Conservation (phyloP, 2,329 filamentous ascomycete genomes). For the Mycosphaerella sp. region DNA sequence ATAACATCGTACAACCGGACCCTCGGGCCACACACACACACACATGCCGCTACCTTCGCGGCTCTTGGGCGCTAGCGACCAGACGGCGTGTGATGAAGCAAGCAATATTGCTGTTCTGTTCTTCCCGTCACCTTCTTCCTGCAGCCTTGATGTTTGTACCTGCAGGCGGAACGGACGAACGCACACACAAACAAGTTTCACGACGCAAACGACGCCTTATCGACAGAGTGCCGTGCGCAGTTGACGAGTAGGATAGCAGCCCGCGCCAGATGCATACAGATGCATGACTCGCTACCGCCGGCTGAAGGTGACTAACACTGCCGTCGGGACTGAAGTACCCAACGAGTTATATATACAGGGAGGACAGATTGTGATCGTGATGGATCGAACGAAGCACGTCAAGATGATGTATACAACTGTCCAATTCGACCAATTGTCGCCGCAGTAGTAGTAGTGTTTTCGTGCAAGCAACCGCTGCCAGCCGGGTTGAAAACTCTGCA, state of each 20-base stretch:
- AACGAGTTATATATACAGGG: background rate
- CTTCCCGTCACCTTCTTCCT: conserved; percentile 3
- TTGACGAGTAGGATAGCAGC: conserved; percentile 4
- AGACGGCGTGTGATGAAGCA: conserved; percentile 6
- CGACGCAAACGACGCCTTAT: conserved; percentile 6
- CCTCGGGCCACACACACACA: background rate
- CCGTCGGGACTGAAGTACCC: conserved; percentile 2
- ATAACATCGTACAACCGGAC: too few species aligned
- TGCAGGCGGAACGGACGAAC: conserved; percentile 13
- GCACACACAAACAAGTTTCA: conserved; percentile 2
- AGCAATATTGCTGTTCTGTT: conserved; percentile 5
- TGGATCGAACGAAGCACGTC: background rate
- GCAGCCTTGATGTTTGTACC: conserved; percentile 14
- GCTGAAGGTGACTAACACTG: background rate
- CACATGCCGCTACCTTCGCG: background rate
- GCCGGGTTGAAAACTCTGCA: background rate
- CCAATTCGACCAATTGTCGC: background rate
- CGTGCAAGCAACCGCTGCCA: background rate
- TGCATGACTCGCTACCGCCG: conserved; percentile 5
- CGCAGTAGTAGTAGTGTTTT: background rate
- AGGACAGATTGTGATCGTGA: background rate
- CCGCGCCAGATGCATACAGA: background rate
- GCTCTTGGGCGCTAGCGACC: background rate
- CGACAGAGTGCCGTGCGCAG: background rate
- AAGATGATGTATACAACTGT: background rate